A percentile compares a stretch with the other conserved stretches of the same genome.
Conservation (phyloP, 2,329 filamentous ascomycete species). For the Aspergillus sp. region DNA sequence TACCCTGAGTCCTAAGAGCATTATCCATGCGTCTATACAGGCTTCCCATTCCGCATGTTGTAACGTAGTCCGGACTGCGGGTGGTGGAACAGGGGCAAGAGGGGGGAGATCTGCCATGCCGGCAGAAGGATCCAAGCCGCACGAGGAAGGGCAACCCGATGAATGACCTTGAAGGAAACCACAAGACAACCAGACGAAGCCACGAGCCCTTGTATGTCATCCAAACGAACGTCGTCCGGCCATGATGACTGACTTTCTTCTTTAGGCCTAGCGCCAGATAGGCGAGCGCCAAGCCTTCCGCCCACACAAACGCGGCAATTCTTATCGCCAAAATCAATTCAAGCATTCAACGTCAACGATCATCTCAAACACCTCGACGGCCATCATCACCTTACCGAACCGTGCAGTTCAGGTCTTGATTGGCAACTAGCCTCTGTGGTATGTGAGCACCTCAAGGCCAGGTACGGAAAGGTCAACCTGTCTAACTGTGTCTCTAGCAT, state of each 20-base stretch:
- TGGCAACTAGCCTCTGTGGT: constrained; percentile 37
- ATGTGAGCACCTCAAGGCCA: no score
- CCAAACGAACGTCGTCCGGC: constrained; percentile 1
- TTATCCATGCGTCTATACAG: constrained; percentile 68
- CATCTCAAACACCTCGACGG: constrained; percentile 19
- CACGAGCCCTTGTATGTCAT: no score
- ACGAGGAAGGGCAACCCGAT: neutral
- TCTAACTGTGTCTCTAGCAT: constrained; percentile 4
- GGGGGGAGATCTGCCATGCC: constrained; percentile 52
- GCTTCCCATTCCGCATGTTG: constrained; percentile 65
- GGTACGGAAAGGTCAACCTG: no score
- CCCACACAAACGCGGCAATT: constrained; percentile 18
- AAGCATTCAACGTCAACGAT: constrained; percentile 7
- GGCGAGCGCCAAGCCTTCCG: constrained; percentile 29
- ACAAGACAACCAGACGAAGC: no score
- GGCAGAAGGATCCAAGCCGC: neutral
- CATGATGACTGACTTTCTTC: constrained; percentile 8
- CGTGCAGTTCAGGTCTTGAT: constrained; percentile 74
- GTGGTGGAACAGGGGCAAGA: constrained; percentile 68
- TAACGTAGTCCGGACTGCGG: constrained; percentile 58
- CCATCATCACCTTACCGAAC: constrained; percentile 74
- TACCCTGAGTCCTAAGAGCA: constrained; percentile 58
- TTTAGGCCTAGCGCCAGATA: constrained; percentile 32
- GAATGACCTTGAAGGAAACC: neutral
- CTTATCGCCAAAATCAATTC: neutral